Base-by-base conservation (phyloP, 2,329 filamentous ascomycete species). In the Fusarium chlamydosporum region DNA sequence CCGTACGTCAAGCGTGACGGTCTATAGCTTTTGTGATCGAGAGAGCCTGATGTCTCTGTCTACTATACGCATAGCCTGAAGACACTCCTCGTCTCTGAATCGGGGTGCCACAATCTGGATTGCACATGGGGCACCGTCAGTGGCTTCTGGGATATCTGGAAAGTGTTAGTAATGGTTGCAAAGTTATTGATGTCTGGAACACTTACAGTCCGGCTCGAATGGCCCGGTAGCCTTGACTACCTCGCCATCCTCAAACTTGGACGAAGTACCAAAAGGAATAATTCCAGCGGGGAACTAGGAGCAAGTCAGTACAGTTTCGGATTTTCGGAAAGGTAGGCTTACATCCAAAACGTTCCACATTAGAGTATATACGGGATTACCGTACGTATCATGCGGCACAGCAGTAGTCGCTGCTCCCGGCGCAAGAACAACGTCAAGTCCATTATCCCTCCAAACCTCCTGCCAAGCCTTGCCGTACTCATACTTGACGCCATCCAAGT, bases 291-390 rank as follows among this genome's bases (percentile, higher is more conserved):
- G 71, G 29, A 63, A 73, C 71, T 73, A 0, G 1, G 2, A 3
- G 3, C 2, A 0, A 3, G 11, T 73, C 6, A 73, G 55, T 3
- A 20, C 0, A 7, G 26, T 1, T 7, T 1, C 1, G 0, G 7
- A 8, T 29, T 2, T 6, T 3, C 6, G 0, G 3, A 1, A 3
- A 2, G 3, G 3, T 8, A 4, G 4, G 48, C 71, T 46, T 20
- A 73, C 71, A 27, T 73, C 65, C 2, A 73, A 23, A 2, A 72
- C 68, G 5, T 73, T 73, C 71, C 71, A 73, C 67, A 73, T 73
- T 4, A 73, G n/a, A 0, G 71, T 73, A 6, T 73, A 73, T 0
- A 68, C 34, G 0, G 71, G 71, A 26, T 58, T 61, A 3, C 71
- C 71, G 11, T 72, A 73, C 0, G 71, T 69, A 20, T 73, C 71